Conservation (phyloP, 306 rosid species). For the Lablab purpureus region DNA sequence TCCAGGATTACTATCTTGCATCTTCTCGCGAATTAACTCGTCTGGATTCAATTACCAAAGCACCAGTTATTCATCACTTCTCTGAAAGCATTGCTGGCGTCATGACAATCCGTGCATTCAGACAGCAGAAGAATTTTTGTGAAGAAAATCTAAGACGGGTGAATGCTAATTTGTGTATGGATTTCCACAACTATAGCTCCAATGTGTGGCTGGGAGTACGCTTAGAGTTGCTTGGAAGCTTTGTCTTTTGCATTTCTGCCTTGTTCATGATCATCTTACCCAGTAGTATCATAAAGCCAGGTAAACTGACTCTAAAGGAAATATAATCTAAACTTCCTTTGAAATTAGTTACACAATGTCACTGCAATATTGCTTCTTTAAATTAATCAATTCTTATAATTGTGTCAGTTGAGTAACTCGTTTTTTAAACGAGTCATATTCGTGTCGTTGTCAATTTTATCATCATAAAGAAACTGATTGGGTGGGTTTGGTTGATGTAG, state of each 20-base stretch:
- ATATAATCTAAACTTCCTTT: background rate
- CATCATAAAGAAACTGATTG: slow-evolving; percentile 1
- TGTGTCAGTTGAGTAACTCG: too few species aligned
- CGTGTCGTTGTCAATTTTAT: background rate
- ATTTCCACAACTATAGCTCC: slow-evolving; percentile 56
- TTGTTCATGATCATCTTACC: slow-evolving; percentile 82
- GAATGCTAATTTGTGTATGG: slow-evolving; percentile 72
- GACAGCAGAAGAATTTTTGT: slow-evolving; percentile 56
- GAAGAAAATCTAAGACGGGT: slow-evolving; percentile 67
- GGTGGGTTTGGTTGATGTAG: slow-evolving; percentile 50
- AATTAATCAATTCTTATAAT: too few species aligned
- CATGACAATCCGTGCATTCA: slow-evolving; percentile 78
- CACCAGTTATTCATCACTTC: slow-evolving; percentile 84
- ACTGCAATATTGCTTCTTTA: too few species aligned
- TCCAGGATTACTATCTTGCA: slow-evolving; percentile 71
- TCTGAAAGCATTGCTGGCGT: slow-evolving; percentile 86
- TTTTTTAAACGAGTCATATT: background rate
- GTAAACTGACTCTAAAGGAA: slow-evolving; percentile 44
- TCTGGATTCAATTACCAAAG: slow-evolving; percentile 79
- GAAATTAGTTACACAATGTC: too few species aligned
- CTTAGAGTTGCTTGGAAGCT: slow-evolving; percentile 72
- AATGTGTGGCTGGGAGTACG: slow-evolving; percentile 87
- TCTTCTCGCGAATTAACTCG: slow-evolving; percentile 86
- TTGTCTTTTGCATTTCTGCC: slow-evolving; percentile 68
- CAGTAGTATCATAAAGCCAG: slow-evolving; percentile 72